These are phyloP conservation scores for Penicillium concentricum DNA, from an alignment of 2,329 filamentous ascomycete genomes.

Conservation along the genomic window DNA sequence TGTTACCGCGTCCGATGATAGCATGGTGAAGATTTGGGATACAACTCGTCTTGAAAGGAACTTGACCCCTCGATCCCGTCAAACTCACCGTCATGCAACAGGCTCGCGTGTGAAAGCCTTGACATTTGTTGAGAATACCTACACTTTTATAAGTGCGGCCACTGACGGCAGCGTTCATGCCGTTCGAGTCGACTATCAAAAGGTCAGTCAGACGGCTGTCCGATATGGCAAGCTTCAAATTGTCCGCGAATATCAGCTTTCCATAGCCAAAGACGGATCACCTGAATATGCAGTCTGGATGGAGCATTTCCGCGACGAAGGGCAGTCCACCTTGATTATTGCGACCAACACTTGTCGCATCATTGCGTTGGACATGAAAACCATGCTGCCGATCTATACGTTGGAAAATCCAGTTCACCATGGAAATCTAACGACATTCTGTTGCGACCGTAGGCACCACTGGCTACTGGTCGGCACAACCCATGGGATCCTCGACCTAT, in stretches of 20 bases:
- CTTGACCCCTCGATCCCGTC: constrained; percentile 79
- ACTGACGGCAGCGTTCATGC: constrained; percentile 88
- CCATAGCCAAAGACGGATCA: constrained; percentile 28
- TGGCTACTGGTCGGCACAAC: constrained; percentile 92
- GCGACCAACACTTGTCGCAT: constrained; percentile 84
- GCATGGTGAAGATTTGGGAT: constrained; percentile 91
- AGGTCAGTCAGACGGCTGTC: constrained; percentile 53
- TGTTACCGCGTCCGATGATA: constrained; percentile 88
- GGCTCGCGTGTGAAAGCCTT: constrained; percentile 75
- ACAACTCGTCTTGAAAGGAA: constrained; percentile 86
- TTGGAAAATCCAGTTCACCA: constrained; percentile 88
- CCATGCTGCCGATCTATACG: constrained; percentile 77
- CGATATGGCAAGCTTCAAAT: constrained; percentile 77
- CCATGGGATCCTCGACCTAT: constrained; percentile 87
- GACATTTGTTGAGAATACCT: constrained; percentile 89
- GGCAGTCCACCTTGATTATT: constrained; percentile 76
- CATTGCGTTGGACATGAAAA: constrained; percentile 79
- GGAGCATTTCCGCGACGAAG: constrained; percentile 84
- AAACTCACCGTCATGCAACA: constrained; percentile 74
- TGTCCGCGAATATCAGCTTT: constrained; percentile 76
- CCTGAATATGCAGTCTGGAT: constrained; percentile 84
- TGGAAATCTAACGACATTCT: constrained; percentile 87
- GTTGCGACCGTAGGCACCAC: constrained; percentile 77
- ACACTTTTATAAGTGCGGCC: constrained; percentile 88
- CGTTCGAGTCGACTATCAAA: constrained; percentile 72